phyloP scores from a whole-genome alignment of 1,284 basidiomycete species.

The Malassezia obtusa region DNA sequence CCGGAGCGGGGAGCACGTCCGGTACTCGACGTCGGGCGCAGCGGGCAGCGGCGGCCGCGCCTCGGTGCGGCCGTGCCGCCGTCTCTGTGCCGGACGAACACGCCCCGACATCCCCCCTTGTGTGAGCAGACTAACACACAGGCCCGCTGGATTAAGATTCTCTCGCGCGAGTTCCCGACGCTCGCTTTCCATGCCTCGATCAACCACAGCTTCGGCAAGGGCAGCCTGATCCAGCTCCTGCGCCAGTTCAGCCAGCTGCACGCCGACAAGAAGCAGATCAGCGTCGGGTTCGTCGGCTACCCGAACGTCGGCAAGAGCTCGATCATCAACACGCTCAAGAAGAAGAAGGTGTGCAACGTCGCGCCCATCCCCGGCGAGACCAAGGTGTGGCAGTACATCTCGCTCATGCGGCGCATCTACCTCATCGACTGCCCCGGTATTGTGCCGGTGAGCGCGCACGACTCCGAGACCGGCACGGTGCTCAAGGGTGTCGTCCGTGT shows the following conservation, averaged over 20 bases:
- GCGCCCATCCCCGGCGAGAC: conserved; percentile 97
- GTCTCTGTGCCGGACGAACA: background rate
- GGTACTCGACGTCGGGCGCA: conserved; percentile 2
- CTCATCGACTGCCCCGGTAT: conserved; percentile 98
- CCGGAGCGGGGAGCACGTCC: conserved; percentile 20
- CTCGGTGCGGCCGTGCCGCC: background rate
- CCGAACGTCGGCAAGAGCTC: conserved; percentile 96
- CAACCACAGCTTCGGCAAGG: conserved; percentile 98
- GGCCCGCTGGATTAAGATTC: conserved; percentile 93
- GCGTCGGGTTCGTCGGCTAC: conserved; percentile 94
- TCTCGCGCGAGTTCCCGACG: conserved; percentile 86
- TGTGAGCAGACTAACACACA: conserved; percentile 48
- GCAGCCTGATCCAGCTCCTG: conserved; percentile 89
- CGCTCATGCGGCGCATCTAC: conserved; percentile 88
- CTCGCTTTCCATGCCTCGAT: conserved; percentile 98
- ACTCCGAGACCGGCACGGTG: conserved; percentile 83
- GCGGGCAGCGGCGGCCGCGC: background rate
- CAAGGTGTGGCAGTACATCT: conserved; percentile 99
- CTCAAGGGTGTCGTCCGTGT: conserved; percentile 95
- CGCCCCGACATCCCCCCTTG: conserved; percentile 24
- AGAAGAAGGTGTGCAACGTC: conserved; percentile 92
- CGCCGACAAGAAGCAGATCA: conserved; percentile 98
- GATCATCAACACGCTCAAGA: conserved; percentile 98
- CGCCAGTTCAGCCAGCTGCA: conserved; percentile 94
- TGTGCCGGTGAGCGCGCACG: conserved; percentile 80